A percentile compares a stretch with the other conserved stretches of the same genome.
Conservation (phyloP, 2,329 filamentous ascomycete species). For the Ceratocystis smalleyi region DNA sequence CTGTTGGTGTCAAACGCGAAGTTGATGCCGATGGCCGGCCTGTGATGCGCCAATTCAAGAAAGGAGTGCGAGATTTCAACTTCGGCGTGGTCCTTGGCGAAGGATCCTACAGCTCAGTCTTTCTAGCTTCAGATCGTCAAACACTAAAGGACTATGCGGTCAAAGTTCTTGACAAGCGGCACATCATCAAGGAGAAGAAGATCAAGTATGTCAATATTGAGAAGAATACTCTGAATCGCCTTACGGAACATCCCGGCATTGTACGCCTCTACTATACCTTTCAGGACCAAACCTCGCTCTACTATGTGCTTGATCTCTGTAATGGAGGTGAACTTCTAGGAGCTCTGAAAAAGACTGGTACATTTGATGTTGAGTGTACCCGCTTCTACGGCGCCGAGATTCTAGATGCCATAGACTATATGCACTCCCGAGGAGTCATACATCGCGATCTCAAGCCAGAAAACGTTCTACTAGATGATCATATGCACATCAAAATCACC, state of each 20-base stretch:
- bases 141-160: constrained; percentile 93
- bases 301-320: constrained; percentile 91
- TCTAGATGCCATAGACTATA: constrained; percentile 85
- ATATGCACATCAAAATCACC: constrained; percentile 97
- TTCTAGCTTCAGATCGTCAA: constrained; percentile 82
- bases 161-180: constrained; percentile 93
- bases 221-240: constrained; percentile 88
- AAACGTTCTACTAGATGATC: constrained; percentile 84
- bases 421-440: constrained; percentile 92
- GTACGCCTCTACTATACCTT: constrained; percentile 97
- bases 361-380: constrained; percentile 89
- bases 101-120: constrained; percentile 93
- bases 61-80: constrained; percentile 90
- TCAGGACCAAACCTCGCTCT: constrained; percentile 87
- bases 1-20: constrained; percentile 65
- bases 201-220: constrained; percentile 99
- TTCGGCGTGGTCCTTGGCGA: constrained; percentile 86
- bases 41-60: constrained; percentile 74
- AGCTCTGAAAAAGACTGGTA: constrained; percentile 83
- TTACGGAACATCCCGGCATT: constrained; percentile 92
- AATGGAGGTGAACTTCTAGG: constrained; percentile 83
- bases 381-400: constrained; percentile 93
- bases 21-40: constrained; percentile 72
- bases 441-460: constrained; percentile 95
- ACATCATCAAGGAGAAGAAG: constrained; percentile 99